Percentiles rank a stretch among this genome's conserved stretches.
Conservation (phyloP, 805 yeast genomes). For the Nakazawaea populi region DNA sequence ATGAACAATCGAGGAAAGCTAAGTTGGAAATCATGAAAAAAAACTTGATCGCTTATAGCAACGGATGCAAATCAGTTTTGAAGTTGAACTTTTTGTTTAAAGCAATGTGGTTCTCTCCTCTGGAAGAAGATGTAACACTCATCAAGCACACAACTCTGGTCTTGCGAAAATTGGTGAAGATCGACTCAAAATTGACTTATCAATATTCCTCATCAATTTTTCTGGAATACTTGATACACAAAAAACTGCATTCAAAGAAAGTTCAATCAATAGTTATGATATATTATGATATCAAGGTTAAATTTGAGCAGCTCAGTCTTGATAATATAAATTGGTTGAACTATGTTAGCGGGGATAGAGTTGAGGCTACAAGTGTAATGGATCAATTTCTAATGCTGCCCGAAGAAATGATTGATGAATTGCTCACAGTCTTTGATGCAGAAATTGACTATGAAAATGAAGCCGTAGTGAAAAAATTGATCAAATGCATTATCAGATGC, state of each 20-base stretch:
- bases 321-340: constrained; percentile 5
- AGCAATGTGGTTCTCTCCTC: constrained; percentile 8
- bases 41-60: constrained; percentile 3
- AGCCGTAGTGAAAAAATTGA: neutral
- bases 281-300: neutral
- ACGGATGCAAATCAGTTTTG: constrained; percentile 4
- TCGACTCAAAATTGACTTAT: constrained; percentile 10
- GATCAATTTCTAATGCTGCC: neutral
- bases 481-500: neutral
- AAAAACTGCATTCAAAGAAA: neutral
- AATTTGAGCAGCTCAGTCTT: neutral
- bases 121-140: constrained; percentile 11
- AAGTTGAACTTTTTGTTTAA: constrained; percentile 10
- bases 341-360: neutral
- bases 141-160: constrained; percentile 1
- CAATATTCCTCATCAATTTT: constrained; percentile 11
- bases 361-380: neutral
- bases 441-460: neutral
- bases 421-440: neutral
- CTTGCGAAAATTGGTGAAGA: constrained; percentile 5
- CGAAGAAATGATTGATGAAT: neutral
- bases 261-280: neutral
- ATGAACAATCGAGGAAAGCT: neutral
- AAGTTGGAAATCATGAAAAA: neutral
- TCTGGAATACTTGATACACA: constrained; percentile 7